Percentiles rank a stretch among this genome's conserved stretches.
These are phyloP conservation scores for Chiua virens DNA, from an alignment of 768 basidiomycete genomes.

Conservation along the genomic window DNA sequence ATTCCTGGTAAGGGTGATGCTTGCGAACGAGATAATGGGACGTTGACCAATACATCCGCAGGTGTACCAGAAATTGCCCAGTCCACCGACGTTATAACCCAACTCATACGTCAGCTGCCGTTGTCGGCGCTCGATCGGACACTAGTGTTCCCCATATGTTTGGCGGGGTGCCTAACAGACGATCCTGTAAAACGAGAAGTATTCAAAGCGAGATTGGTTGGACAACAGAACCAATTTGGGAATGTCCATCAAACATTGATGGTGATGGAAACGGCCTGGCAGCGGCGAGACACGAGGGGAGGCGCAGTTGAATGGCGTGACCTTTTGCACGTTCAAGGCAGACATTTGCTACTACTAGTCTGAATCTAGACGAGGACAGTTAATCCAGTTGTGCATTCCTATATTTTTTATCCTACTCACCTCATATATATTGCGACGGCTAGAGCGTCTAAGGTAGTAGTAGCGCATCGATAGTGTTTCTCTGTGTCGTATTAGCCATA, in stretches of 20 bases:
- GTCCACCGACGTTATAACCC: constrained; percentile 55
- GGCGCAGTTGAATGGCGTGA: constrained; percentile 61
- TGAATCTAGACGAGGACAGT: constrained; percentile 15
- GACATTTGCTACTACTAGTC: constrained; percentile 29
- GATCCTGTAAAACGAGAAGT: constrained; percentile 57
- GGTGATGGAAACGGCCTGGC: constrained; percentile 71
- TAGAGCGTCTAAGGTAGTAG: constrained; percentile 13
- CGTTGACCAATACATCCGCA: constrained; percentile 28
- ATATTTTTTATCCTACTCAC: constrained; percentile 19
- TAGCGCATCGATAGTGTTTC: constrained; percentile 16
- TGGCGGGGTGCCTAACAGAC: constrained; percentile 74
- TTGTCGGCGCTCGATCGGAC: constrained; percentile 63
- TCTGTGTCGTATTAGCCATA: constrained; percentile 11
- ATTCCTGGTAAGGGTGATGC: constrained; percentile 57
- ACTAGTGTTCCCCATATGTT: constrained; percentile 69
- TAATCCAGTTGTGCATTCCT: background rate
- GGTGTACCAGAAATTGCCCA: constrained; percentile 70
- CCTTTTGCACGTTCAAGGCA: constrained; percentile 37
- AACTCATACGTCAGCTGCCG: constrained; percentile 52
- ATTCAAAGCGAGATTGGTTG: constrained; percentile 55
- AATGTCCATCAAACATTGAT: constrained; percentile 57
- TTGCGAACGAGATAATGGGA: background rate
- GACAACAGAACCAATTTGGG: constrained; percentile 56
- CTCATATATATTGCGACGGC: constrained; percentile 10
- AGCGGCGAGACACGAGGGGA: constrained; percentile 57